Evolutionary conservation across 306 rosid species (phyloP), one percentile per base, ranked within the genome.

Genomic region (Abrus pulchellus): DNA sequence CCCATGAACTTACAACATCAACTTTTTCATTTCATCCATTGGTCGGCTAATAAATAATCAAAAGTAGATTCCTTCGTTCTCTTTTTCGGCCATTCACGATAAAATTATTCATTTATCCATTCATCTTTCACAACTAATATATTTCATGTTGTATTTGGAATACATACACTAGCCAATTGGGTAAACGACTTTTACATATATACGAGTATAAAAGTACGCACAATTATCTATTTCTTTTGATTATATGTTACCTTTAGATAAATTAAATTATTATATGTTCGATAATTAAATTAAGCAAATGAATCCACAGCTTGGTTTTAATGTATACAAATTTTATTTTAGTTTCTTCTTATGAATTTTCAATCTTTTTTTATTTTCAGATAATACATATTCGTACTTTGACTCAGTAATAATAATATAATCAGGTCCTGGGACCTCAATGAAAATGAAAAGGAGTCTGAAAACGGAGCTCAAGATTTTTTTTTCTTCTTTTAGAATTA

Each of bases 101-200:
- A 38, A 75, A 49, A 76, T 40, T 64, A 75, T n/a, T 27, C 10
- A 71, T 64, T 54, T 77, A 62, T 77, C 83, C 80, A 77, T 45
- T 30, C 59, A 3, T 3, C 50, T 41, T 30, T 59, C 67, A 36
- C 60, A 48, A 30, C 53, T 65, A 61, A 67, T 45, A 55, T 38
- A 38, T 64, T 30, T 44, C 7, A 45, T 59, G 7, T 7, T 71
- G 48, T 30, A 10, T 63, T 60, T 61, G 12, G 34, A 47, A 60
- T 50, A 48, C 55, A 6, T 5, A 48, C 72, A 50, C 55, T 9
- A 3, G 41, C 62, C 34, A 43, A 44, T 71, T 72, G 41, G 79
- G 86, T 77, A 30, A 12, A 54, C 64, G 11, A n/a, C 50, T 72
- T 72, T 78, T 67, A 5, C 38, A 67, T 65, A 4, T 28, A 0